phyloP scores from a whole-genome alignment of 2,329 filamentous ascomycete species.

The Pseudocercospora vitis region DNA sequence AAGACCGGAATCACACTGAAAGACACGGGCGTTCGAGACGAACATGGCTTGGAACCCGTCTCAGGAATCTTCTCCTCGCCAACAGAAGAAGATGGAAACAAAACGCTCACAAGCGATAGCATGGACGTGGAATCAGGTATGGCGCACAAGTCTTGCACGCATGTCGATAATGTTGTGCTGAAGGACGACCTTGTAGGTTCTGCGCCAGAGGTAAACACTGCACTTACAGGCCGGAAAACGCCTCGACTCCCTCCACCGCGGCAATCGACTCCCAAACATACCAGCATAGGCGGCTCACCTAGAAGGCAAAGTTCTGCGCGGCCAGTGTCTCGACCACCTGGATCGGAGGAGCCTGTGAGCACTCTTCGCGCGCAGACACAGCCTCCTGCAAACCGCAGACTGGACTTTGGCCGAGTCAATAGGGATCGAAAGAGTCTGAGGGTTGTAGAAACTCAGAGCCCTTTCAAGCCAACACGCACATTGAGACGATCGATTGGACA shows the following conservation, averaged over 20 bases:
- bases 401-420: conserved; percentile 35
- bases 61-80: conserved; percentile 89
- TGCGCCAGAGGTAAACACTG: conserved; percentile 49
- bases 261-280: conserved; percentile 64
- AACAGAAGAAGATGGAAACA: conserved; percentile 30
- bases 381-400: conserved; percentile 34
- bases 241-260: conserved; percentile 51
- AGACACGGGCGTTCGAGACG: conserved; percentile 78
- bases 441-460: conserved; percentile 31
- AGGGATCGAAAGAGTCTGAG: conserved; percentile 32
- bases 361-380: conserved; percentile 20
- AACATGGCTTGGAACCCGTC: conserved; percentile 86
- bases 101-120: conserved; percentile 30
- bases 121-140: conserved; percentile 65
- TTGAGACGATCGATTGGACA: conserved; percentile 32
- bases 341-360: conserved; percentile 18
- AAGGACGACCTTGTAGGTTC: conserved; percentile 43
- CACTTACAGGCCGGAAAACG: conserved; percentile 45
- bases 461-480: conserved; percentile 35
- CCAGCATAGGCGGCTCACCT: conserved; percentile 57
- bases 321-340: conserved; percentile 39
- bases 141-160: conserved; percentile 27
- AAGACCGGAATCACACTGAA: conserved; percentile 85
- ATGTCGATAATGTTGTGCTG: conserved; percentile 14
- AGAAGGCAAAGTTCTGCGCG: conserved; percentile 60